Percentiles rank a stretch among this genome's conserved stretches.
Conservation (phyloP, 2,329 filamentous ascomycete genomes). For the Trichoderma sp. region DNA sequence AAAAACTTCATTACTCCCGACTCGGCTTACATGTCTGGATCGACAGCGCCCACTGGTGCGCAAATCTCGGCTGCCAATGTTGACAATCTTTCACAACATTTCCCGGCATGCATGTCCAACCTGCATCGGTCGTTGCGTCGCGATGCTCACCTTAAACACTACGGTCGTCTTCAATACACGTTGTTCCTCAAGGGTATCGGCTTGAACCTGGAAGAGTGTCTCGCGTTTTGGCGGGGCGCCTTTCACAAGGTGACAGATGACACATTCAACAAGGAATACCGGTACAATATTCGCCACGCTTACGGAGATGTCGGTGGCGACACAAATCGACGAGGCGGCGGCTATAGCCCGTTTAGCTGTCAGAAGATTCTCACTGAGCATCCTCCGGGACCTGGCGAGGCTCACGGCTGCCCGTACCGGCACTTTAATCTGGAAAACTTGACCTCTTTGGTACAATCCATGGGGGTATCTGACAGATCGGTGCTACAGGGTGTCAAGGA, state of each 20-base stretch:
- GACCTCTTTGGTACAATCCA: slow-evolving; percentile 68
- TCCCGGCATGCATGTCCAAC: slow-evolving; percentile 92
- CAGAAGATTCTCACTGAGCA: slow-evolving; percentile 93
- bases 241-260: slow-evolving; percentile 91
- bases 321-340: slow-evolving; percentile 77
- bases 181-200: slow-evolving; percentile 97
- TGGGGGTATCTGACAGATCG: slow-evolving; percentile 75
- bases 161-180: slow-evolving; percentile 87
- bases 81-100: slow-evolving; percentile 75
- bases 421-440: slow-evolving; percentile 91
- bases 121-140: slow-evolving; percentile 82
- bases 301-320: slow-evolving; percentile 97
- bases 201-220: slow-evolving; percentile 83
- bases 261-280: slow-evolving; percentile 94
- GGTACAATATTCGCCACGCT: slow-evolving; percentile 91
- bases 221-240: slow-evolving; percentile 84
- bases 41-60: slow-evolving; percentile 64
- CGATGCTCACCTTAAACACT: slow-evolving; percentile 91
- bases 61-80: slow-evolving; percentile 77
- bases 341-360: slow-evolving; percentile 89
- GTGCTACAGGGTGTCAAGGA: slow-evolving; percentile 80
- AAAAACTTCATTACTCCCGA: slow-evolving; percentile 95
- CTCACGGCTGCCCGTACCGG: slow-evolving; percentile 94
- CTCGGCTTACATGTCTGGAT: slow-evolving; percentile 66
- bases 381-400: slow-evolving; percentile 79